Evolutionary conservation across 202 grass and related monocot species (phyloP), one percentile per base, ranked within the genome.

Genomic region (Setaria italica): DNA sequence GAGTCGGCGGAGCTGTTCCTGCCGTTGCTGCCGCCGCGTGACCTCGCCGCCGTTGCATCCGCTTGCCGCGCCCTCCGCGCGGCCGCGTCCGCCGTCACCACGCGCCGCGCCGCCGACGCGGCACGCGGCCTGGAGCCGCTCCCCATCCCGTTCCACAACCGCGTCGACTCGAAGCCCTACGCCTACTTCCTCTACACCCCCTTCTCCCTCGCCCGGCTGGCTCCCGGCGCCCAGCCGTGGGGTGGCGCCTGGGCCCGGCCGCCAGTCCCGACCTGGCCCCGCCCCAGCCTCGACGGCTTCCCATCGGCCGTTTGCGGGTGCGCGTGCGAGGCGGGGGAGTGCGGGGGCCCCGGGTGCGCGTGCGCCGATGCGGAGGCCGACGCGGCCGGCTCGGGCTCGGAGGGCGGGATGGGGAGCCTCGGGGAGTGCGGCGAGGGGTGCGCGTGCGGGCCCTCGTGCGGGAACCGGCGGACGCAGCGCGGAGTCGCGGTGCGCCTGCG

Each of bases 111-210:
- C 42, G 82, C 89, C 6, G 92, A 97, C 85, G 91, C 77, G 7
- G 74, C 91, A 8, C 89, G 85, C 63, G 85, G 89, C 68, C 80
- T 92, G 34, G 95, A 98, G 85, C 78, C 62, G 63, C 57, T 87
- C 62, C 65, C 85, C 25, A 74, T 95, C 51, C 95, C 92, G 17
- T 97, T 97, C 84, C 8, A 72, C 80, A 88, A 90, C 89, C 16
- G 34, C 84, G 78, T 87, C 47, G 83, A 65, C 80, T 50, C 57
- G 45, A 74, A 87, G 51, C 90, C 82, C 54, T 97, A 97, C 60
- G 85, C 90, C 39, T 91, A 91, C 76, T 95, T 98, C 87, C 55
- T 87, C 58, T 95, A 98, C 77, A 86, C 87, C 16, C 87, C 89
- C 3, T 86, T 80, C 87, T 80, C 89, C 62, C 67, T 92, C 78